These are phyloP conservation scores for Draba incana DNA, from an alignment of 345 rosid species.

Conservation along the genomic window DNA sequence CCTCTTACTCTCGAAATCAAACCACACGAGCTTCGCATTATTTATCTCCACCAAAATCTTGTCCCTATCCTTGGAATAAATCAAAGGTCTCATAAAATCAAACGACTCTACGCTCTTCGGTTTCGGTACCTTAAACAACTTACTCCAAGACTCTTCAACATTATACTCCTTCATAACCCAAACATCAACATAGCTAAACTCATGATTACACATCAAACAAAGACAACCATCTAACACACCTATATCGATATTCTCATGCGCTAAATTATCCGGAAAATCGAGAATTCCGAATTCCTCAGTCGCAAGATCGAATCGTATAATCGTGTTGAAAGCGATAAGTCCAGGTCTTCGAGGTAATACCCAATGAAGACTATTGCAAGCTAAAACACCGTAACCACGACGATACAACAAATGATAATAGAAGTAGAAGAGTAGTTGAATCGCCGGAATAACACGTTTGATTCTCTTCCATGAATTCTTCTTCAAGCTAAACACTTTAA, in stretches of 20 bases:
- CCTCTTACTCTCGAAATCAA: conserved; percentile 48
- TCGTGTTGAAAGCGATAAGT: conserved; percentile 8
- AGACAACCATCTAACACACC: conserved; percentile 53
- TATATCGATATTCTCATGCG: conserved; percentile 35
- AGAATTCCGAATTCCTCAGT: conserved; percentile 46
- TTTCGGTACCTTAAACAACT: conserved; percentile 40
- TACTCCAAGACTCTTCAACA: conserved; percentile 56
- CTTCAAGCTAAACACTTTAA: conserved; percentile 48
- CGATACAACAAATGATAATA: conserved; percentile 34
- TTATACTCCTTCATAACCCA: conserved; percentile 66
- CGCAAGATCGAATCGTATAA: conserved; percentile 55
- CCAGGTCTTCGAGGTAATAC: conserved; percentile 42
- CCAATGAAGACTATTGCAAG: conserved; percentile 62
- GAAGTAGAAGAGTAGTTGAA: conserved; percentile 28
- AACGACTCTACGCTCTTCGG: conserved; percentile 35
- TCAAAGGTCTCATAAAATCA: conserved; percentile 50
- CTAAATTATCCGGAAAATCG: conserved; percentile 42
- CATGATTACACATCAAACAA: conserved; percentile 47
- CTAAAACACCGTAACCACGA: conserved; percentile 49
- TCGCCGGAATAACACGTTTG: conserved; percentile 32
- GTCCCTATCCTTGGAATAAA: conserved; percentile 45
- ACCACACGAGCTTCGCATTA: conserved; percentile 52
- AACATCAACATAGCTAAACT: conserved; percentile 48
- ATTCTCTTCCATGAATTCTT: conserved; percentile 47
- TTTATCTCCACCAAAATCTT: conserved; percentile 54